phyloP scores from a whole-genome alignment of 1,284 basidiomycete species.

The Austroboletus olivaceoglutinosus region DNA sequence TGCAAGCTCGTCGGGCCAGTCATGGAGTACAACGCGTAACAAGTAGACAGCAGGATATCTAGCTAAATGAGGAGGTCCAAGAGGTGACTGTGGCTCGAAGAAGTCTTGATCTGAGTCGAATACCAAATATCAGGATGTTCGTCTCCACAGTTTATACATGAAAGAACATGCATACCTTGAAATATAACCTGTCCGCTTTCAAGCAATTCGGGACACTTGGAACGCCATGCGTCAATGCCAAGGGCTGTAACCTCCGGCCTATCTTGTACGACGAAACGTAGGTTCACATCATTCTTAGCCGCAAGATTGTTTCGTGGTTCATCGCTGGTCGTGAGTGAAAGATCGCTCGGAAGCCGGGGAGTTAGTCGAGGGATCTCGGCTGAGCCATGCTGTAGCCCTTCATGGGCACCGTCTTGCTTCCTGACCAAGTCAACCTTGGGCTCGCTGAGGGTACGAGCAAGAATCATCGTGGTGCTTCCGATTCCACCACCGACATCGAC shows the following conservation, averaged over 20 bases:
- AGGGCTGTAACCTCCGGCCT: conserved; percentile 59
- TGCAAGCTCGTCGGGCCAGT: conserved; percentile 69
- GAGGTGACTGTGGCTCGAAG: conserved; percentile 57
- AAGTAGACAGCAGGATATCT: conserved; percentile 60
- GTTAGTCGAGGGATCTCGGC: background rate
- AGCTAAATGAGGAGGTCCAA: conserved; percentile 27
- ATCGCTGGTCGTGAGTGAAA: background rate
- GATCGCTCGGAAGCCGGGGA: conserved; percentile 2
- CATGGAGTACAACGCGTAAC: conserved; percentile 67
- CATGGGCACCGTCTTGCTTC: background rate
- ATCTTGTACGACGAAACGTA: conserved; percentile 66
- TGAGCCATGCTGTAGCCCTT: background rate
- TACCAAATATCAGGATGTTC: background rate
- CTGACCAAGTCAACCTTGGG: background rate
- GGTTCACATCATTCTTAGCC: conserved; percentile 6
- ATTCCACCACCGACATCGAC: conserved; percentile 78
- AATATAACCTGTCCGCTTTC: conserved; percentile 56
- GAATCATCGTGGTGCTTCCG: conserved; percentile 66
- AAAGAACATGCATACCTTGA: conserved; percentile 41
- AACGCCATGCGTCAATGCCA: conserved; percentile 62
- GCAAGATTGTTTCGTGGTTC: background rate
- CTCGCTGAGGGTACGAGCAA: conserved; percentile 52
- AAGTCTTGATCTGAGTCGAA: conserved; percentile 60
- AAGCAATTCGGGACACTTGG: conserved; percentile 58
- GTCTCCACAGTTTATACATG: background rate